phyloP scores from a whole-genome alignment of 202 grass and related monocot species.

The Schoenoplectus tabernaemontani region DNA sequence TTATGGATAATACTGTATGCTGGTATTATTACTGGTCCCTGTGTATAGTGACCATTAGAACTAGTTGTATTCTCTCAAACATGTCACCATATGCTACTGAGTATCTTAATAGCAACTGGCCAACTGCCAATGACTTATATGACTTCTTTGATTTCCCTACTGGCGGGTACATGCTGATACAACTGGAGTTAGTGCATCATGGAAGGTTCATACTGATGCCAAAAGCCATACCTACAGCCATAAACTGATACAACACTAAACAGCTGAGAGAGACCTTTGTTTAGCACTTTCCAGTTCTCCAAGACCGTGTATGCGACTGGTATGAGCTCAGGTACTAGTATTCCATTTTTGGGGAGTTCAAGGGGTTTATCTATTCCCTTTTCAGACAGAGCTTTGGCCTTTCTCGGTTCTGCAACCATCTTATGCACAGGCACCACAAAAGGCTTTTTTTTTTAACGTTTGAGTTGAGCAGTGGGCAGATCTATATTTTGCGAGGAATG shows the following conservation, averaged over 20 bases:
- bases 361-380: conserved; percentile 73
- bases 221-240: conserved; percentile 52
- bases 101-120: not conserved
- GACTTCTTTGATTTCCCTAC: not conserved
- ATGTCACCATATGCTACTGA: not conserved
- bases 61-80: not conserved
- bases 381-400: conserved; percentile 54
- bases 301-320: conserved; percentile 69
- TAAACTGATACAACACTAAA: conserved; percentile 65
- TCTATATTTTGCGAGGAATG: conserved; percentile 62
- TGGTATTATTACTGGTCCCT: not conserved
- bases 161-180: not conserved
- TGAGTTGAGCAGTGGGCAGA: conserved; percentile 58
- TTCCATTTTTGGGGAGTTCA: conserved; percentile 68
- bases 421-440: conserved; percentile 64
- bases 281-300: conserved; percentile 71
- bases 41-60: not conserved
- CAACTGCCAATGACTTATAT: not conserved
- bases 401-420: conserved; percentile 47
- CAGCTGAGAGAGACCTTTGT: conserved; percentile 70
- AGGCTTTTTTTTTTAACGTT: conserved; percentile 80
- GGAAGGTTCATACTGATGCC: not conserved
- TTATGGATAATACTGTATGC: not conserved
- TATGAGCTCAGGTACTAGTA: conserved; percentile 73
- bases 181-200: not conserved